Conservation (phyloP, 2,329 filamentous ascomycete species). For the Venturia effusa region DNA sequence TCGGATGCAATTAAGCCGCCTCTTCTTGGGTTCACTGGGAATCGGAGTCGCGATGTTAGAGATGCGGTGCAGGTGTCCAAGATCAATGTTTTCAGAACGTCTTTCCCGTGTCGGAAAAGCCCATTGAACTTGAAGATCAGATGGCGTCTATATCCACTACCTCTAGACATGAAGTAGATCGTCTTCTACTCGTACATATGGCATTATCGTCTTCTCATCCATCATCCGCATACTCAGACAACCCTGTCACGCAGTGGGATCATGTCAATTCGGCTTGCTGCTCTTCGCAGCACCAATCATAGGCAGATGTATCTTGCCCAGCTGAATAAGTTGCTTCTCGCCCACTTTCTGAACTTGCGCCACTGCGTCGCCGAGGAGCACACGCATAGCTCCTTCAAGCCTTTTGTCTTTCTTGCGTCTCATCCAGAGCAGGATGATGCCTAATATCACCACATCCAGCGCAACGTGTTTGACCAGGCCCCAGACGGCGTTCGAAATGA, state of each 20-base stretch:
- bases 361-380: constrained; percentile 42
- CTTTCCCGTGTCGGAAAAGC: no score
- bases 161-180: not conserved
- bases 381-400: constrained; percentile 62
- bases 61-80: no score
- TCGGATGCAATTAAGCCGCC: no score
- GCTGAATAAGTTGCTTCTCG: constrained; percentile 2
- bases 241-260: not conserved
- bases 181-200: no score
- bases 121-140: no score
- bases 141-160: no score
- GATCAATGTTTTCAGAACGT: no score
- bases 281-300: not conserved
- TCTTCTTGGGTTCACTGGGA: no score
- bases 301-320: constrained; percentile 6
- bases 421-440: constrained; percentile 60
- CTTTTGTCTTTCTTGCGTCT: constrained; percentile 58
- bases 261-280: not conserved
- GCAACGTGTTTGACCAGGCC: constrained; percentile 60
- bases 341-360: constrained; percentile 26
- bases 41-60: no score
- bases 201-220: not conserved
- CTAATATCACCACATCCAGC: constrained; percentile 57
- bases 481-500: constrained; percentile 38
- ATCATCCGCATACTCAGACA: not conserved